These are phyloP conservation scores for Plicaturopsis crispa DNA, from an alignment of 768 basidiomycete species.

Conservation along the genomic window DNA sequence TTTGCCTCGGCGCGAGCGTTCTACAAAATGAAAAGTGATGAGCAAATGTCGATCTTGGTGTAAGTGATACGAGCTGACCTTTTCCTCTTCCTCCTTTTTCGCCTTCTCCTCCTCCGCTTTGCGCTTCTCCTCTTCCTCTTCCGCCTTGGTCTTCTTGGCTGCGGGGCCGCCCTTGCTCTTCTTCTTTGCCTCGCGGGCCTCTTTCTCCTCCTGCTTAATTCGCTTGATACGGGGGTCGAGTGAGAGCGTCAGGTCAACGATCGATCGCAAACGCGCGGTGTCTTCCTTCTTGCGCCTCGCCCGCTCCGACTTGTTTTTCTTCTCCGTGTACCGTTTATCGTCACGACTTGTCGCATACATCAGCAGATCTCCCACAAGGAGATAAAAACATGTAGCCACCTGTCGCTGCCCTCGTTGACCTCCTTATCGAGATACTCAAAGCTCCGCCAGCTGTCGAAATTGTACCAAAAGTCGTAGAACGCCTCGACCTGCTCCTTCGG, in stretches of 20 bases:
- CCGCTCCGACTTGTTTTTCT: conserved; percentile 98
- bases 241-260: conserved; percentile 76
- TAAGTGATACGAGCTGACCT: conserved; percentile 35
- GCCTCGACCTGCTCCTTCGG: conserved; percentile 78
- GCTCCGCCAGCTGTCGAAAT: conserved; percentile 97
- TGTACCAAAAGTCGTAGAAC: conserved; percentile 99
- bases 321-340: conserved; percentile 98
- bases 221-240: conserved; percentile 94
- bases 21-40: conserved; percentile 19
- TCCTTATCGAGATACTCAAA: conserved; percentile 99
- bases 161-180: conserved; percentile 39
- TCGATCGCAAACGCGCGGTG: conserved; percentile 74
- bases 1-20: conserved; percentile 66
- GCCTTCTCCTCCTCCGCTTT: conserved; percentile 70
- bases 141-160: conserved; percentile 40
- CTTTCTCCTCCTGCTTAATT: conserved; percentile 95
- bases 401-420: conserved; percentile 95
- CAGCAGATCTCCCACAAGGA: conserved; percentile 8
- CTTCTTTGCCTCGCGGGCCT: conserved; percentile 89
- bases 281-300: conserved; percentile 97
- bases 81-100: conserved; percentile 80
- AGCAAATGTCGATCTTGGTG: too few species aligned
- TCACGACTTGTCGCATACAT: conserved; percentile 59
- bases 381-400: conserved; percentile 36
- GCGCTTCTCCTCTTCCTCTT: conserved; percentile 48